Percentiles rank a stretch among this genome's conserved stretches.
Evolutionary conservation across 371 early-diverging fungal species (phyloP).

Genomic region (Mortierella sp.): DNA sequence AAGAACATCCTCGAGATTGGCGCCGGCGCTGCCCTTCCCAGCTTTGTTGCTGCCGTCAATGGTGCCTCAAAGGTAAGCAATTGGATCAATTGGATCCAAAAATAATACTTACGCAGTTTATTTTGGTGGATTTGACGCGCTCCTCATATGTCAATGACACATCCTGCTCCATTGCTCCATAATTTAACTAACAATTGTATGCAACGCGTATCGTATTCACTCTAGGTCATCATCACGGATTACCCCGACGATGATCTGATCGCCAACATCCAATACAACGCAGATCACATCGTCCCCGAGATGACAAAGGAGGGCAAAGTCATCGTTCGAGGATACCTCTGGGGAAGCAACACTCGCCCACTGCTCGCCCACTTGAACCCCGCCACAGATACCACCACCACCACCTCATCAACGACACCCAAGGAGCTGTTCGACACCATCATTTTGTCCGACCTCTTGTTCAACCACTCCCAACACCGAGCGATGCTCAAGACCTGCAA

Average conservation of each 20-base stretch:
- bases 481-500: conserved; percentile 77
- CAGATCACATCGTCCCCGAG: conserved; percentile 60
- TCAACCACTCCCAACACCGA: conserved; percentile 90
- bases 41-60: conserved; percentile 80
- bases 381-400: conserved; percentile 4
- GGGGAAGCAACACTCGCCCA: conserved; percentile 81
- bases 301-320: conserved; percentile 41
- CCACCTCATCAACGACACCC: conserved; percentile 12
- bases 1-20: conserved; percentile 91
- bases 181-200: not conserved
- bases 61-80: conserved; percentile 74
- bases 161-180: not conserved
- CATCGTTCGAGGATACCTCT: conserved; percentile 79
- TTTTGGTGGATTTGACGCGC: not conserved
- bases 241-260: conserved; percentile 90
- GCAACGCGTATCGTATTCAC: not conserved
- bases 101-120: not conserved
- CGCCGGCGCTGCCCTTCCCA: conserved; percentile 92
- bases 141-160: not conserved
- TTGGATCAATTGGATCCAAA: no score
- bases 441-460: conserved; percentile 90
- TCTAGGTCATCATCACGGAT: conserved; percentile 86
- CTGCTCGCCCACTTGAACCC: conserved; percentile 62
- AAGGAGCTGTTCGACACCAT: conserved; percentile 79
- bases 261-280: conserved; percentile 82